phyloP scores from a whole-genome alignment of 805 yeast genomes.

The Candida insectalens region DNA sequence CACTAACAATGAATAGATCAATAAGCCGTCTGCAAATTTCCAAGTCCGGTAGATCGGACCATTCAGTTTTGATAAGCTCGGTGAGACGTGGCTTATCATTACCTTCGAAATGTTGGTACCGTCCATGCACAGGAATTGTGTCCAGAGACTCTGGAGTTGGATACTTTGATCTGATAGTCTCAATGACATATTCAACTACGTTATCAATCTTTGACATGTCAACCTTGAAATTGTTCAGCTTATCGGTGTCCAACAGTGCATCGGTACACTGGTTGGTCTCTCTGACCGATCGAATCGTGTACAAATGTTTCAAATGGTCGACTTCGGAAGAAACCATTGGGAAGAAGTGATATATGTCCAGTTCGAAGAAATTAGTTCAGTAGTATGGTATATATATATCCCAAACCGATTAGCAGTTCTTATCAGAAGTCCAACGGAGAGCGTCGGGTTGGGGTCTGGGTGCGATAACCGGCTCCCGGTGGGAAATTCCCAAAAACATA shows the following conservation, averaged over 20 bases:
- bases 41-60: constrained; percentile 22
- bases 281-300: constrained; percentile 46
- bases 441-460: too few species aligned
- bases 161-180: constrained; percentile 36
- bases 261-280: constrained; percentile 38
- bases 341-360: too few species aligned
- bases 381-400: background rate
- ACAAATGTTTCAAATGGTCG: constrained; percentile 23
- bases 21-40: constrained; percentile 46
- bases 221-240: constrained; percentile 34
- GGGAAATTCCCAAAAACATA: too few species aligned
- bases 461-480: too few species aligned
- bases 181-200: constrained; percentile 36
- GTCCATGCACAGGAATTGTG: constrained; percentile 54
- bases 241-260: constrained; percentile 26
- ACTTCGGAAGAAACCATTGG: too few species aligned
- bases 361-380: too few species aligned
- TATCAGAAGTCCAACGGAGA: too few species aligned
- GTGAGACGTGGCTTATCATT: constrained; percentile 37
- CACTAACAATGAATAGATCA: constrained; percentile 52
- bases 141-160: constrained; percentile 28
- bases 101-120: constrained; percentile 57
- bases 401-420: background rate
- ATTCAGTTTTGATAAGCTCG: constrained; percentile 25
- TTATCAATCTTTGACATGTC: constrained; percentile 30